Evolutionary conservation across 768 basidiomycete genomes (phyloP).

Genomic region (Russula virescens): DNA sequence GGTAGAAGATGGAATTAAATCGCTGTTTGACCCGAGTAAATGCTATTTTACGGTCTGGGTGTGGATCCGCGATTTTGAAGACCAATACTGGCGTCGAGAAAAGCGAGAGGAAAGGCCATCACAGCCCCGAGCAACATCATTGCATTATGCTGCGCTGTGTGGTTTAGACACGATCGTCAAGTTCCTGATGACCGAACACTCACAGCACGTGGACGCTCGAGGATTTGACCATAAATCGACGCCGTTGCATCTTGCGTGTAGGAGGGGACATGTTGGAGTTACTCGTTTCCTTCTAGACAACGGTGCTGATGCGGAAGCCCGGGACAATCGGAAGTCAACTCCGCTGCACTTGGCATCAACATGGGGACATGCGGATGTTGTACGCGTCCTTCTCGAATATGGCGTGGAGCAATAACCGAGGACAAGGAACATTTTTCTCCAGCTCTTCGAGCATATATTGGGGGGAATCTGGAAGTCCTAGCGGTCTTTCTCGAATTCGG

Average conservation of each 20-base stretch:
- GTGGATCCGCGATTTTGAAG: neutral
- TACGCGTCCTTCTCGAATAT: neutral
- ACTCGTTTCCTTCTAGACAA: neutral
- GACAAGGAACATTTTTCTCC: too few relatives aligned
- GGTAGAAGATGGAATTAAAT: neutral
- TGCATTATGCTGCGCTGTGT: neutral
- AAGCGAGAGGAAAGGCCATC: neutral
- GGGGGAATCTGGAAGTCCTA: too few relatives aligned
- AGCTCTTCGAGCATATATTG: too few relatives aligned
- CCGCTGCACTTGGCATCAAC: neutral
- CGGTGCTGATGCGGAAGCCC: neutral
- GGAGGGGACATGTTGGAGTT: neutral
- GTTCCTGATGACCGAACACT: neutral
- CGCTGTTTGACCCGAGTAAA: neutral
- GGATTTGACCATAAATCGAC: neutral
- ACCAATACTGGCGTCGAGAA: too few relatives aligned
- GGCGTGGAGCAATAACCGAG: neutral
- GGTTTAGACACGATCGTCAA: neutral
- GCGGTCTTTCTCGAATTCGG: too few relatives aligned
- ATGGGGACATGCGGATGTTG: neutral
- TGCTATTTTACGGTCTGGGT: neutral
- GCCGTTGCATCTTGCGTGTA: neutral
- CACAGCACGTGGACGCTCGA: neutral
- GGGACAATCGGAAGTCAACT: neutral
- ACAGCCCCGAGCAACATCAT: neutral